Base-by-base conservation (phyloP, 352 stramenopile species). In the Globisporangium heterothallicum region DNA sequence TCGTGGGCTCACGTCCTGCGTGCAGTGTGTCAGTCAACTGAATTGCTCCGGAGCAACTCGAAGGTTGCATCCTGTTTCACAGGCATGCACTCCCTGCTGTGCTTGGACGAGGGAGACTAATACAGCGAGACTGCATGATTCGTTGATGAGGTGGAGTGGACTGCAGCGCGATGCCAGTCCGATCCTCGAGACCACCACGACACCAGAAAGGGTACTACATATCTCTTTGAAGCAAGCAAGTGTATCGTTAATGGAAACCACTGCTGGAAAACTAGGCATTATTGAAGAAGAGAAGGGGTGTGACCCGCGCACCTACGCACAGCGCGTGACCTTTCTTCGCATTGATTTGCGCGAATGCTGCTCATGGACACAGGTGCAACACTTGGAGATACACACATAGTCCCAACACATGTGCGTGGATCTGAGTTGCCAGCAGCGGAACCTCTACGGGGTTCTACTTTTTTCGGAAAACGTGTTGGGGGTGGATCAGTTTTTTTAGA, bases 281-380 rank as follows among this genome's bases (percentile, higher is more conserved):
- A 9, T 51, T 51, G 45, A 51, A 51, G 45, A 51, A 51, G 27
- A n/a, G n/a, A n/a, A n/a, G n/a, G n/a, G n/a, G n/a, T n/a, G n/a
- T n/a, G n/a, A n/a, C n/a, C n/a, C n/a, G n/a, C n/a, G n/a, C n/a
- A n/a, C n/a, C n/a, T n/a, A n/a, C 18, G 45, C 45, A 51, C 5
- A 18, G 19, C 7, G 21, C 9, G 3, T 22, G 12, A 16, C 4
- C 18, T 44, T n/a, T n/a, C 38, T 44, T 44, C 4, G 18, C 36
- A 24, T 38, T 49, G 14, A 10, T 13, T n/a, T 1, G 26, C 7
- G 12, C 19, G 42, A 21, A 40, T 4, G n/a, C 44, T 49, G 43
- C 26, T 50, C 43, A 49, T 24, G 26, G 3, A 18, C n/a, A 19
- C n/a, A 5, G 13, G 12, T 40, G 6, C 43, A 38, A 49, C 26